A percentile compares a stretch with the other conserved stretches of the same genome.
Conservation (phyloP, 2,329 filamentous ascomycete species). For the Sporothrix globosa region DNA sequence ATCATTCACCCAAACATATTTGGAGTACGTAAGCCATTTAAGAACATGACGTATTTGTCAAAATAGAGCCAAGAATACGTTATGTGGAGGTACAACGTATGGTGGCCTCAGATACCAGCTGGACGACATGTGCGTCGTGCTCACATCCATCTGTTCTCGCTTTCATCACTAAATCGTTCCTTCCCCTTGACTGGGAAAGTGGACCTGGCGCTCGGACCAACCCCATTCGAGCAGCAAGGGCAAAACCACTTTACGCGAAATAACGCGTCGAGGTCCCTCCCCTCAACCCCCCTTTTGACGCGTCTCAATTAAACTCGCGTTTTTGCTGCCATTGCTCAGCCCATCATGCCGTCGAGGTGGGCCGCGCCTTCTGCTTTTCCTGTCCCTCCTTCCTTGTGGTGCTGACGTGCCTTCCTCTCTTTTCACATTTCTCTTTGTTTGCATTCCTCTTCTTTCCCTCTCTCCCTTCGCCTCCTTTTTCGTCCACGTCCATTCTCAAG, state of each 20-base stretch:
- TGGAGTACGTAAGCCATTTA: no score
- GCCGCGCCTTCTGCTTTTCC: conserved; percentile 27
- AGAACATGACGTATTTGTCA: no score
- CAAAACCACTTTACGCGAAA: conserved; percentile 50
- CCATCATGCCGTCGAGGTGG: conserved; percentile 28
- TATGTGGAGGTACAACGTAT: no score
- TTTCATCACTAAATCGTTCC: not conserved
- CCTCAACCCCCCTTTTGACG: conserved; percentile 34
- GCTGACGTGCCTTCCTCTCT: conserved; percentile 6
- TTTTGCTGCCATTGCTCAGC: conserved; percentile 25
- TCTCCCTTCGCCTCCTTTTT: not conserved
- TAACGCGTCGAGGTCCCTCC: conserved; percentile 36
- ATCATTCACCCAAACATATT: no score
- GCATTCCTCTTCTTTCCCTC: not conserved
- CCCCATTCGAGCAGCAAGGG: not conserved
- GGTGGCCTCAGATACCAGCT: no score
- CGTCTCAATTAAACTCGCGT: conserved; percentile 38
- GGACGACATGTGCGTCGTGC: no score
- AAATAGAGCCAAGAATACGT: no score
- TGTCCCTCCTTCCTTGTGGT: conserved; percentile 11
- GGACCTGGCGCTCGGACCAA: not conserved
- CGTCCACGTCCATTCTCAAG: conserved; percentile 4
- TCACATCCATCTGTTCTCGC: no score
- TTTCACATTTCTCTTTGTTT: conserved; percentile 1
- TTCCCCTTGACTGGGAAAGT: conserved; percentile 6